Conservation (phyloP, 805 yeast species). For the Alloascoidea africana region DNA sequence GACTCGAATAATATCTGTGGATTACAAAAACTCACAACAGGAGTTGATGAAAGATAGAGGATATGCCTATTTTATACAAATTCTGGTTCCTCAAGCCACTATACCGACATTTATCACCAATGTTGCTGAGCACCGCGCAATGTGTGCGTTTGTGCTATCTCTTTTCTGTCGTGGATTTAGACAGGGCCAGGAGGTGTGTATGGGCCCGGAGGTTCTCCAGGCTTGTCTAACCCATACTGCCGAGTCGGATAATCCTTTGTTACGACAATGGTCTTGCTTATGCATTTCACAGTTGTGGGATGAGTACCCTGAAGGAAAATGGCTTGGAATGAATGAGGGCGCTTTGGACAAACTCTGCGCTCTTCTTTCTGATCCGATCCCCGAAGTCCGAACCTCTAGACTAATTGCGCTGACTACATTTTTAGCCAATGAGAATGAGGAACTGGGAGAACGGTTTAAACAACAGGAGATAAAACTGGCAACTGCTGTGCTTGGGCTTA, state of each 20-base stretch:
- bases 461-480: constrained; percentile 62
- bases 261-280: constrained; percentile 87
- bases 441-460: constrained; percentile 15
- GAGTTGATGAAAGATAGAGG: constrained; percentile 89
- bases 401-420: constrained; percentile 59
- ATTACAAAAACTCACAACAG: constrained; percentile 76
- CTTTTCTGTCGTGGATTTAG: constrained; percentile 70
- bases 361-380: constrained; percentile 74
- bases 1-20: constrained; percentile 97
- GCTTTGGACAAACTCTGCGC: constrained; percentile 38
- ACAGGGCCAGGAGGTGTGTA: constrained; percentile 68
- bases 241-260: constrained; percentile 64
- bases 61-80: constrained; percentile 70
- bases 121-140: constrained; percentile 80
- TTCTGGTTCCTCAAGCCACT: constrained; percentile 35
- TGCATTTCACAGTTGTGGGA: constrained; percentile 66
- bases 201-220: constrained; percentile 54
- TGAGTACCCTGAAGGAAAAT: constrained; percentile 58
- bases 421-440: constrained; percentile 30
- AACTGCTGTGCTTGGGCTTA: constrained; percentile 44
- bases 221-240: constrained; percentile 54
- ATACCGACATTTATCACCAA: constrained; percentile 22
- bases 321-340: constrained; percentile 52
- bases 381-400: constrained; percentile 85
- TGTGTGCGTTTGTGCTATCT: constrained; percentile 84